Evolutionary conservation across 768 basidiomycete species (phyloP), one percentile per base, ranked within the genome.

Genomic region (Tremella mesenterica): DNA sequence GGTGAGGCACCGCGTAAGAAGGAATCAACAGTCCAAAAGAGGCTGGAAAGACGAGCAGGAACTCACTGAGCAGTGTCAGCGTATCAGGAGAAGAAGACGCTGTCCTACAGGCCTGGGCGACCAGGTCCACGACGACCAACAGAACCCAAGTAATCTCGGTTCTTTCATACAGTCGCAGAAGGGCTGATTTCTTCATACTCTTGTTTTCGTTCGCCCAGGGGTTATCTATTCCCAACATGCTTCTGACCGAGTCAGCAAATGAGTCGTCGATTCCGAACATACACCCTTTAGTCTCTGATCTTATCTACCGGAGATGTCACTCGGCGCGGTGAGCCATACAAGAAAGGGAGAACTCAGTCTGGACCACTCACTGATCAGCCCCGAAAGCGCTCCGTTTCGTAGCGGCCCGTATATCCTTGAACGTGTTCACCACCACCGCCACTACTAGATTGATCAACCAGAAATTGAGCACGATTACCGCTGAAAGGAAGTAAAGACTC

Each of bases 351-450:
- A n/a, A n/a, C n/a, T n/a, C n/a, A n/a, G n/a, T n/a, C 12, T 10
- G 18, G 33, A 13, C 27, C 0, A 64, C 73, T 44, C 21, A 74
- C 76, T 60, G 53, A 10, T 64, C 82, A 27, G 88, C 88, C 30
- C 89, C 90, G 70, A 96, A 97, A 0, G 92, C 93, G 70, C 87
- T 90, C 69, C 85, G 85, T 70, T 83, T 81, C 2, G 92, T 95
- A 64, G 88, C 84, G 3, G 81, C 79, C 30, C 88, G 78, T 56
- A 95, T 95, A 14, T 85, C 86, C 16, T 82, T 82, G 70, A 97
- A 97, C 0, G 88, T 87, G 65, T 89, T 86, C 26, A 89, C 88
- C 58, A 93, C 92, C n/a, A 95, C 90, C 16, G 92, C 91, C 52
- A 95, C 88, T 69, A 92, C 86, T 39, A 95, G 73, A 69, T 91